phyloP scores from a whole-genome alignment of 139 green algal genomes.

The Picochlorum sp. region DNA sequence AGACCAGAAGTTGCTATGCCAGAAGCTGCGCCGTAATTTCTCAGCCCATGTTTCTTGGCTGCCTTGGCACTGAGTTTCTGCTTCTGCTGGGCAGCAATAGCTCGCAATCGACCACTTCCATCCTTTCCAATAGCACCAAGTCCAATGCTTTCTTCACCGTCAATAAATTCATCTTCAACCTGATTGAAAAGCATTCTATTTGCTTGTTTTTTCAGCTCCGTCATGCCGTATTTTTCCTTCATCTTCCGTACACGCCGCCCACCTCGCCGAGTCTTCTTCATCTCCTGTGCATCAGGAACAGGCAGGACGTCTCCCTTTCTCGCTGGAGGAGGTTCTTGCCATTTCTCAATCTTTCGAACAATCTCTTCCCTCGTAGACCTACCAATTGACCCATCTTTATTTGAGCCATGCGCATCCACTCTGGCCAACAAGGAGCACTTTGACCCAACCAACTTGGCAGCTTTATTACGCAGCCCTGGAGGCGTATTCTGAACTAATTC shows the following conservation, averaged over 20 bases:
- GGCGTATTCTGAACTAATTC: slow-evolving; percentile 65
- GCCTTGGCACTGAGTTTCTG: slow-evolving; percentile 69
- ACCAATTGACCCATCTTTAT: slow-evolving; percentile 26
- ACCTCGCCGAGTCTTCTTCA: slow-evolving; percentile 79
- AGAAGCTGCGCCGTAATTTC: slow-evolving; percentile 23
- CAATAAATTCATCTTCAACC: slow-evolving; percentile 86
- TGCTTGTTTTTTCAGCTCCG: slow-evolving; percentile 78
- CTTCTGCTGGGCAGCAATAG: slow-evolving; percentile 66
- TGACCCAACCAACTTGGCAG: slow-evolving; percentile 64
- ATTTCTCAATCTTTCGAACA: slow-evolving; percentile 92
- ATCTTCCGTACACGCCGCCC: slow-evolving; percentile 79
- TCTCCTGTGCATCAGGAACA: slow-evolving; percentile 67
- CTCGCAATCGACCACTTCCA: slow-evolving; percentile 55
- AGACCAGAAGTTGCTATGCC: slow-evolving; percentile 59
- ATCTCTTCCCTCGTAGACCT: slow-evolving; percentile 66
- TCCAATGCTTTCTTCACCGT: slow-evolving; percentile 78
- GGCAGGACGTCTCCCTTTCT: slow-evolving; percentile 80
- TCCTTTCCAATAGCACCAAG: slow-evolving; percentile 86
- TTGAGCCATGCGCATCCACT: slow-evolving; percentile 78
- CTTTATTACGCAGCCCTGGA: slow-evolving; percentile 60
- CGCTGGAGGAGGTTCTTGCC: slow-evolving; percentile 92
- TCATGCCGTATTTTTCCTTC: slow-evolving; percentile 87
- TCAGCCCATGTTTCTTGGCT: slow-evolving; percentile 54
- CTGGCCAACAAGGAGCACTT: slow-evolving; percentile 91
- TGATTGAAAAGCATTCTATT: slow-evolving; percentile 94